Percentiles rank a stretch among this genome's conserved stretches.
phyloP scores from a whole-genome alignment of 2,329 filamentous ascomycete genomes.

The Hypoxylon sp. region DNA sequence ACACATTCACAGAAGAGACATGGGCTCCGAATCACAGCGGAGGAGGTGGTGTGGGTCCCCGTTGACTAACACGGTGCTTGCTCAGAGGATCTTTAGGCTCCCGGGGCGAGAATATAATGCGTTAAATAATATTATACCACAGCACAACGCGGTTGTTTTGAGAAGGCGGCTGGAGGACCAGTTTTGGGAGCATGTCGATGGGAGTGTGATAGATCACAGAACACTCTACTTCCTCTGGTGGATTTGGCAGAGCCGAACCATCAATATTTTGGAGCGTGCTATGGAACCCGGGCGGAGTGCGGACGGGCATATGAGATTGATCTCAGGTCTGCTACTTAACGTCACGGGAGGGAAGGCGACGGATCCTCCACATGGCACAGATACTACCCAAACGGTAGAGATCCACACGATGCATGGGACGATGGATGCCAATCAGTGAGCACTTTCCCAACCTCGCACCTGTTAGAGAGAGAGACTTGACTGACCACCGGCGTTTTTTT shows the following conservation, averaged over 20 bases:
- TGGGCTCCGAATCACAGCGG: constrained; percentile 9
- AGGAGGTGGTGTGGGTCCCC: constrained; percentile 33
- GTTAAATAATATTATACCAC: background rate
- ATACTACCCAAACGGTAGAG: constrained; percentile 15
- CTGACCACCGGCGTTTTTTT: too few species aligned
- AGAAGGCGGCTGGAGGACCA: background rate
- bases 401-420: constrained; percentile 37
- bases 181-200: background rate
- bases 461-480: too few species aligned
- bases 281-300: background rate
- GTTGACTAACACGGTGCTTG: constrained; percentile 6
- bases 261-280: constrained; percentile 1
- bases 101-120: background rate
- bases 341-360: background rate
- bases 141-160: background rate
- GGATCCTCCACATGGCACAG: too few species aligned
- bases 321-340: background rate
- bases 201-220: background rate
- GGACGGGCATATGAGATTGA: too few species aligned
- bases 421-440: constrained; percentile 37
- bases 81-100: constrained; percentile 11
- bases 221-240: background rate
- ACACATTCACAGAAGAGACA: constrained; percentile 32
- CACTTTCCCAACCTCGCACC: too few species aligned
- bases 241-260: constrained; percentile 11